A percentile compares a stretch with the other conserved stretches of the same genome.
Conservation (phyloP, 257 asterid species). For the Scutellaria galericulata region DNA sequence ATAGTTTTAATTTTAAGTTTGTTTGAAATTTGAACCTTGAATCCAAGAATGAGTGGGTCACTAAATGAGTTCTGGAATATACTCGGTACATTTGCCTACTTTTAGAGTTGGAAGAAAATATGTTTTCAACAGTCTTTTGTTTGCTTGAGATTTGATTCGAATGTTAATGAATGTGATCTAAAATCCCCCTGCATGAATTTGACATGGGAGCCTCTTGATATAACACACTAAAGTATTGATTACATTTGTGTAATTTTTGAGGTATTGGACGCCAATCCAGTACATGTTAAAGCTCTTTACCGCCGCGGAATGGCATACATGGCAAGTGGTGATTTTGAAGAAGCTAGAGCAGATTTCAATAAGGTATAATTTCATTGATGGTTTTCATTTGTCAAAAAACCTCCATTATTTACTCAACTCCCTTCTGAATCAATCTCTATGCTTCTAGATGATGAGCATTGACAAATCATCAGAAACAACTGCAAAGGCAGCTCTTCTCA, state of each 20-base stretch:
- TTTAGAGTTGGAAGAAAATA: no score
- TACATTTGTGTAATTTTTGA: constrained; percentile 30
- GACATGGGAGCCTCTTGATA: constrained; percentile 1
- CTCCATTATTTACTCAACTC: neutral
- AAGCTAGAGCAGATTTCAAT: constrained; percentile 87
- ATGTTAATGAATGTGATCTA: no score
- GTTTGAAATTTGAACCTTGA: no score
- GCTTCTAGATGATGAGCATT: constrained; percentile 70
- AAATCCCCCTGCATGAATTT: neutral
- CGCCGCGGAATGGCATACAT: constrained; percentile 97
- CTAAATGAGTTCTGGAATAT: no score
- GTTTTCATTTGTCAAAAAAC: neutral
- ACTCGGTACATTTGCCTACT: no score
- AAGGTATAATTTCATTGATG: constrained; percentile 51
- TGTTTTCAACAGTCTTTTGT: no score
- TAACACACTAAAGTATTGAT: constrained; percentile 6
- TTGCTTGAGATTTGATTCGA: no score
- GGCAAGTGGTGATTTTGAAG: constrained; percentile 85
- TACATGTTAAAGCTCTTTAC: constrained; percentile 88
- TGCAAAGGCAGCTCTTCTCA: constrained; percentile 84
- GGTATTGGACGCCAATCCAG: constrained; percentile 93
- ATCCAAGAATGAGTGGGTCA: no score
- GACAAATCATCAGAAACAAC: constrained; percentile 83
- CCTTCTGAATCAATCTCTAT: constrained; percentile 22
- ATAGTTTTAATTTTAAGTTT: neutral